These are phyloP conservation scores for Thielaviopsis populi DNA, from an alignment of 2,329 filamentous ascomycete genomes.

Conservation along the genomic window DNA sequence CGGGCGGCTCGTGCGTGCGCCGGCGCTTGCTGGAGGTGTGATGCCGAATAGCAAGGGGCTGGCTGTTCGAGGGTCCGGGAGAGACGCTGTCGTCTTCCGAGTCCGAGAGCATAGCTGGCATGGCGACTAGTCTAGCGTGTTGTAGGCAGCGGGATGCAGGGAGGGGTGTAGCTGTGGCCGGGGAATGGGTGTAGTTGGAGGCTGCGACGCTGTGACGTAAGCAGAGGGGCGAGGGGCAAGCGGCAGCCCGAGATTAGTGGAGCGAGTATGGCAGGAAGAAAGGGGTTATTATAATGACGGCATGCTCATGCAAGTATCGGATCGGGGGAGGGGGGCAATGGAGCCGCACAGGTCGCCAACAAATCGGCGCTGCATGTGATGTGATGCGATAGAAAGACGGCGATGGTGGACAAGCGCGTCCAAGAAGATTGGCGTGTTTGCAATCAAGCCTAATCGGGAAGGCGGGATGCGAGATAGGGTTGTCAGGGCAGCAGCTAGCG, in stretches of 20 bases:
- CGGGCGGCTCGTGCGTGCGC: conserved; percentile 20
- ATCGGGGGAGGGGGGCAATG: no score
- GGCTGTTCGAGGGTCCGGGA: background rate
- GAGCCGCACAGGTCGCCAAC: background rate
- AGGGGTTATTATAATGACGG: background rate
- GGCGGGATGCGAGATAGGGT: background rate
- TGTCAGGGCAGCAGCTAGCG: background rate
- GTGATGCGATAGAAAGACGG: background rate
- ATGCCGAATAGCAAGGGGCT: conserved; percentile 1
- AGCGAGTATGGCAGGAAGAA: background rate
- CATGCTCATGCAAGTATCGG: background rate
- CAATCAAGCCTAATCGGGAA: conserved; percentile 11
- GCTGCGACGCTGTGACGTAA: background rate
- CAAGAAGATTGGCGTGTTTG: background rate
- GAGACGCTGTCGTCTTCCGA: background rate
- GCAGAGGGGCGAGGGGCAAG: background rate
- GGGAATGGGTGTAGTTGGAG: background rate
- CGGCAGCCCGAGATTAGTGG: background rate
- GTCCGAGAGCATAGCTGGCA: background rate
- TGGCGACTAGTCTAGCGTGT: background rate
- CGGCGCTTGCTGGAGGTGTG: conserved; percentile 17
- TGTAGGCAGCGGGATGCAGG: background rate
- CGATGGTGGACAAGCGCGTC: background rate
- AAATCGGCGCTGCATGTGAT: no score
- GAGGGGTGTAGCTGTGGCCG: background rate